Evolutionary conservation across 768 basidiomycete species (phyloP).

Genomic region (Podaxis mareebaensis): DNA sequence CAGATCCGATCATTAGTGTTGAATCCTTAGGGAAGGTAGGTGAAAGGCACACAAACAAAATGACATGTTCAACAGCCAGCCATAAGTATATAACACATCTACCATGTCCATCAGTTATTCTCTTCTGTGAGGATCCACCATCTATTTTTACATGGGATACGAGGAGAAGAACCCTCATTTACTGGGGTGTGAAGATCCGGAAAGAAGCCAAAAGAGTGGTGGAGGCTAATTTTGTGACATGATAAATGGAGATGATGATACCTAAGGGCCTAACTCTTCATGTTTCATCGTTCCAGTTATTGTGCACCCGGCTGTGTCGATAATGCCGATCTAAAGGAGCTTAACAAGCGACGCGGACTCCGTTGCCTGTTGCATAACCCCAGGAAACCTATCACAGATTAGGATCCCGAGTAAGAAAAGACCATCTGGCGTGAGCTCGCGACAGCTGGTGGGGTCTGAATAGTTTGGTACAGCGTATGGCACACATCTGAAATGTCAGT

Average conservation of each 20-base stretch:
- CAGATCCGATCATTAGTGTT: neutral
- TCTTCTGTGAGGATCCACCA: neutral
- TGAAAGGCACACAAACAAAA: neutral
- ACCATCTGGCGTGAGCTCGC: neutral
- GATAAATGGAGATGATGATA: conserved; percentile 11
- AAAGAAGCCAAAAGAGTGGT: neutral
- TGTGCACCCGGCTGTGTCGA: neutral
- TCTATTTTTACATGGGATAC: conserved; percentile 8
- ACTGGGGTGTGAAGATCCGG: conserved; percentile 10
- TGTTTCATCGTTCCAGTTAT: neutral
- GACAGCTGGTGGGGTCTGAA: neutral
- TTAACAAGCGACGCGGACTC: neutral
- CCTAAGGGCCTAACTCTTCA: neutral
- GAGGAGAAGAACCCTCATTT: neutral
- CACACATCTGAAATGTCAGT: neutral
- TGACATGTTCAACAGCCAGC: neutral
- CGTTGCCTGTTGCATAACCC: neutral
- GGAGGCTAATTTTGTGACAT: conserved; percentile 3
- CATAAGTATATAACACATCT: neutral
- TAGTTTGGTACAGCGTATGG: neutral
- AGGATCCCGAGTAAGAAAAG: neutral
- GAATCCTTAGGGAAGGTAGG: neutral
- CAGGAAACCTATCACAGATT: no score
- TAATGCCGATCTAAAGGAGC: neutral
- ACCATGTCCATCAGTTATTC: conserved; percentile 2